phyloP scores from a whole-genome alignment of 306 rosid species.

The Ceratonia siliqua region DNA sequence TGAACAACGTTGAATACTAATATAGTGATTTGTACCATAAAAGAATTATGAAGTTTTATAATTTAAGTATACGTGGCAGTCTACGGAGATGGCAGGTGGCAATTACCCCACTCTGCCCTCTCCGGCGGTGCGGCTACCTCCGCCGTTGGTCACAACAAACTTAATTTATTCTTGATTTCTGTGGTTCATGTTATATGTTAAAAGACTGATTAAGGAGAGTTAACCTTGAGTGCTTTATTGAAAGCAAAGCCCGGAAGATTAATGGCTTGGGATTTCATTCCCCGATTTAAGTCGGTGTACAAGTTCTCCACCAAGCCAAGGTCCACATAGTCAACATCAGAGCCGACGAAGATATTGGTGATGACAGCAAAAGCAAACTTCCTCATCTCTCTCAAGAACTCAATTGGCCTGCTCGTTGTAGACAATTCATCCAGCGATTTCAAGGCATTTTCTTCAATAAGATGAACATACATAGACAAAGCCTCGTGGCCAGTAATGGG shows the following conservation, averaged over 20 bases:
- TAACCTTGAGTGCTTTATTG: constrained; percentile 68
- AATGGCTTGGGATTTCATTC: constrained; percentile 62
- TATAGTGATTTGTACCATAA: no score
- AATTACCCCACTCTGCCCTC: background rate
- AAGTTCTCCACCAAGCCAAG: constrained; percentile 44
- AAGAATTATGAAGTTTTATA: background rate
- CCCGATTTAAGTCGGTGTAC: constrained; percentile 50
- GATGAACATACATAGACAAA: constrained; percentile 41
- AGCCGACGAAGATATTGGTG: constrained; percentile 58
- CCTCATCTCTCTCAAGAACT: constrained; percentile 60
- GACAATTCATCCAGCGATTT: constrained; percentile 46
- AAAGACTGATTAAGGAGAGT: background rate
- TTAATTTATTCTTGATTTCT: background rate
- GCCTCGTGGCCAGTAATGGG: constrained; percentile 66
- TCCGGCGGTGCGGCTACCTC: background rate
- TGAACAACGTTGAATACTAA: no score
- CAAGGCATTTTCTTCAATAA: constrained; percentile 39
- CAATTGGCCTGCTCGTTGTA: constrained; percentile 30
- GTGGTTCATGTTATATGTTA: no score
- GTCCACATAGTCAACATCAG: constrained; percentile 32
- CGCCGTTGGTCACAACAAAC: background rate
- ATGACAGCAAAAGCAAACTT: constrained; percentile 60
- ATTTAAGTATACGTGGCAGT: background rate
- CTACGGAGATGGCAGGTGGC: constrained; percentile 2
- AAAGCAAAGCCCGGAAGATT: constrained; percentile 75